Percentiles rank a stretch among this genome's conserved stretches.
Conservation (phyloP, 257 asterid genomes). For the Fraxinus excelsior region DNA sequence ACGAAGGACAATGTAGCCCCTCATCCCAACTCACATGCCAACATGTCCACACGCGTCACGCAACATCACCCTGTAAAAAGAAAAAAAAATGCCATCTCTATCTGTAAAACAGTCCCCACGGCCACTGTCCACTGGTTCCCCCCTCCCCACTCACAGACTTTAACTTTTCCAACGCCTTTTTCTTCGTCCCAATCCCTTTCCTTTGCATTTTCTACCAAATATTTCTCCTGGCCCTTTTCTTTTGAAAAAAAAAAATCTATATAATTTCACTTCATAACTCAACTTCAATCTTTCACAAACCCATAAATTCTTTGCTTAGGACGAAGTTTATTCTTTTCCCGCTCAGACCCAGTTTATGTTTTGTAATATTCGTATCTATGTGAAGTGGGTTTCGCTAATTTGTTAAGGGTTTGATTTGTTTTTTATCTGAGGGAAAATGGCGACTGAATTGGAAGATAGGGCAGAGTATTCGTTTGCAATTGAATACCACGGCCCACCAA, state of each 20-base stretch:
- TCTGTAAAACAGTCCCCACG: no score
- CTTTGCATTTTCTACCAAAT: constrained; percentile 46
- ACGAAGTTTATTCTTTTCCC: constrained; percentile 23
- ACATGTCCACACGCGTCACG: no score
- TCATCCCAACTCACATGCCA: no score
- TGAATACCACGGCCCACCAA: constrained; percentile 97
- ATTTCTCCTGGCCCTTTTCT: constrained; percentile 26
- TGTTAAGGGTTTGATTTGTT: constrained; percentile 9
- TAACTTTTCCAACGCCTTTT: constrained; percentile 68
- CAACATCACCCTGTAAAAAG: no score
- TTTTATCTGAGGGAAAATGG: constrained; percentile 32
- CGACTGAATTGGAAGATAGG: constrained; percentile 61
- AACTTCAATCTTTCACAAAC: constrained; percentile 16
- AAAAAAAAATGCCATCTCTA: no score
- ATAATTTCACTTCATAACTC: background rate
- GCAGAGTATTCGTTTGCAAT: constrained; percentile 77
- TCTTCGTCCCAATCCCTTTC: constrained; percentile 41
- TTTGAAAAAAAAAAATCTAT: no score
- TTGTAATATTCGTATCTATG: constrained; percentile 17
- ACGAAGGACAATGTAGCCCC: no score
- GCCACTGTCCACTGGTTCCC: background rate
- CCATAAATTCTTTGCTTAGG: constrained; percentile 42
- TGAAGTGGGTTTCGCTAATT: constrained; percentile 29
- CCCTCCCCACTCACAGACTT: constrained; percentile 34
- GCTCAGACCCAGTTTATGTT: constrained; percentile 31